phyloP scores from a whole-genome alignment of 2,329 filamentous ascomycete species.

The Curvularia eragrostidis region DNA sequence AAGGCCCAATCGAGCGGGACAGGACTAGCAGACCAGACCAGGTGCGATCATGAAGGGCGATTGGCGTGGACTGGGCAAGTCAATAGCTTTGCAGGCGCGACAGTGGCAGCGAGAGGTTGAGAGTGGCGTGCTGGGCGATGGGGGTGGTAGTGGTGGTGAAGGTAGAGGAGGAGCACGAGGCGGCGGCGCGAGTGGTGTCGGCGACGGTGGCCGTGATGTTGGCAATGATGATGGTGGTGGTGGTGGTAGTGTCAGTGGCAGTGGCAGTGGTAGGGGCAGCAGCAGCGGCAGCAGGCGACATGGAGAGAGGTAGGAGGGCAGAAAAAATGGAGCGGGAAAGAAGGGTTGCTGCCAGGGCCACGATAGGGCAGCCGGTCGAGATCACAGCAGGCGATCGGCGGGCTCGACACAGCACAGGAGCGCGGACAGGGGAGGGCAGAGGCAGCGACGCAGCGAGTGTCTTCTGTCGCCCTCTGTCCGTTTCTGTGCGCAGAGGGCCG shows the following conservation, averaged over 20 bases:
- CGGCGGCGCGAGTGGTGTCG: neutral
- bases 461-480: neutral
- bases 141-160: neutral
- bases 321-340: constrained; percentile 8
- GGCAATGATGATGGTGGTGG: neutral
- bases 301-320: constrained; percentile 20
- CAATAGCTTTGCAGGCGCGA: neutral
- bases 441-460: neutral
- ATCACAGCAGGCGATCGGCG: constrained; percentile 21
- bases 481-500: neutral
- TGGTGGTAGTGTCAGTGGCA: neutral
- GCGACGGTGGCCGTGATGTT: neutral
- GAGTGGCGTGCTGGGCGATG: neutral
- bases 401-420: constrained; percentile 10
- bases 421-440: constrained; percentile 5
- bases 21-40: constrained; percentile 25
- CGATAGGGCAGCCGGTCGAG: constrained; percentile 8
- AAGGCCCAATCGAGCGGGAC: constrained; percentile 20
- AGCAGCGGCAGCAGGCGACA: constrained; percentile 10
- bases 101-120: neutral
- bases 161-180: constrained; percentile 5
- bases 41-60: constrained; percentile 33
- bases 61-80: constrained; percentile 9
- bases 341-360: constrained; percentile 9
- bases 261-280: constrained; percentile 13